phyloP scores from a whole-genome alignment of 1,284 basidiomycete genomes.

The Irpex sp. region DNA sequence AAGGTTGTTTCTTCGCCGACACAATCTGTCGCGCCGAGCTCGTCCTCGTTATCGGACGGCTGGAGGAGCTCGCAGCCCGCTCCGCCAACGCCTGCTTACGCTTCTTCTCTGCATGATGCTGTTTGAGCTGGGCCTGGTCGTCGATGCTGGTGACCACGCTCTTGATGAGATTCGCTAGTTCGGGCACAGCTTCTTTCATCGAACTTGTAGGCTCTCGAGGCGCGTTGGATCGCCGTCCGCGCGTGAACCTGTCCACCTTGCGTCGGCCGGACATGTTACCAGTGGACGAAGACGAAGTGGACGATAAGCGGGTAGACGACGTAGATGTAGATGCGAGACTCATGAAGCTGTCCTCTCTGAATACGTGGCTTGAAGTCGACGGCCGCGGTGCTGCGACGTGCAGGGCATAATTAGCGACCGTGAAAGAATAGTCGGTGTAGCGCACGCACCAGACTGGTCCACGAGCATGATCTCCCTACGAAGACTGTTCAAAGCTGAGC shows the following conservation, averaged over 20 bases:
- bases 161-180: neutral
- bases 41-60: neutral
- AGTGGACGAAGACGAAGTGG: neutral
- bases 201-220: neutral
- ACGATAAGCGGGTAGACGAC: neutral
- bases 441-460: neutral
- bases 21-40: neutral
- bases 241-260: neutral
- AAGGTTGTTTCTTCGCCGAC: neutral
- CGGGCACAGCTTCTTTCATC: neutral
- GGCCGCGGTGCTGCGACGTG: neutral
- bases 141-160: neutral
- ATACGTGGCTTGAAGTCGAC: neutral
- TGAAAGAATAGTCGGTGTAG: neutral
- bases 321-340: neutral
- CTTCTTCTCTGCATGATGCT: neutral
- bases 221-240: neutral
- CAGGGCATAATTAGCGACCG: neutral
- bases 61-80: neutral
- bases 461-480: neutral
- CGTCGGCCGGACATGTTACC: neutral
- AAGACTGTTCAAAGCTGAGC: neutral
- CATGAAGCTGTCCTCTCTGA: neutral
- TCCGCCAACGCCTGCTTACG: neutral
- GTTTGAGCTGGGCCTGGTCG: neutral